Evolutionary conservation across 1,139 yeast species (phyloP).

Genomic region (Suhomyces maxii): DNA sequence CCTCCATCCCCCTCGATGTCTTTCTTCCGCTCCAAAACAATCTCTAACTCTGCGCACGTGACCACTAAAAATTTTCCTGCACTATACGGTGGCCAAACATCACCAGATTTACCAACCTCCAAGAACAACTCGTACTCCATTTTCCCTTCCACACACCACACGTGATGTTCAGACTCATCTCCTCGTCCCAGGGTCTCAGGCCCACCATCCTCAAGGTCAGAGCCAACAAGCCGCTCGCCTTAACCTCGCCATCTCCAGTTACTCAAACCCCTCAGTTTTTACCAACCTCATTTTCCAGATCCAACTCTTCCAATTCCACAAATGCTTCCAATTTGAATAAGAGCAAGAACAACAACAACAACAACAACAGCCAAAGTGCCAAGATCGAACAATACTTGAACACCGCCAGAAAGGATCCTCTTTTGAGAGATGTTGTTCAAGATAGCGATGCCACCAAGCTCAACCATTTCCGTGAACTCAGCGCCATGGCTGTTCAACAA

Average conservation of each 20-base stretch:
- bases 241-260: conserved; percentile 7
- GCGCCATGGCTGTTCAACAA: conserved; percentile 23
- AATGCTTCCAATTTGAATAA: conserved; percentile 9
- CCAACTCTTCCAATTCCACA: conserved; percentile 17
- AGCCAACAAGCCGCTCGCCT: conserved; percentile 26
- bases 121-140: not conserved
- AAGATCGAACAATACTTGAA: conserved; percentile 18
- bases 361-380: conserved; percentile 9
- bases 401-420: conserved; percentile 25
- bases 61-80: conserved; percentile 6
- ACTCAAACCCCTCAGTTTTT: conserved; percentile 2
- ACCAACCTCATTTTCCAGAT: conserved; percentile 15
- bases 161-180: conserved; percentile 42
- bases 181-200: conserved; percentile 36
- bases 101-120: not conserved
- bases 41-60: not conserved
- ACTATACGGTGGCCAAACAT: not conserved
- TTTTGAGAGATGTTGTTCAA: conserved; percentile 19
- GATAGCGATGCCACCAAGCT: conserved; percentile 25
- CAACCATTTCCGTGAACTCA: conserved; percentile 30
- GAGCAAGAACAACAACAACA: conserved; percentile 1
- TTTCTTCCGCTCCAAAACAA: no score
- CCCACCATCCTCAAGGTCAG: conserved; percentile 44
- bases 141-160: not conserved
- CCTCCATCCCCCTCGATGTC: not conserved